phyloP scores from a whole-genome alignment of 2,329 filamentous ascomycete species.

The Aschersonia sp. region DNA sequence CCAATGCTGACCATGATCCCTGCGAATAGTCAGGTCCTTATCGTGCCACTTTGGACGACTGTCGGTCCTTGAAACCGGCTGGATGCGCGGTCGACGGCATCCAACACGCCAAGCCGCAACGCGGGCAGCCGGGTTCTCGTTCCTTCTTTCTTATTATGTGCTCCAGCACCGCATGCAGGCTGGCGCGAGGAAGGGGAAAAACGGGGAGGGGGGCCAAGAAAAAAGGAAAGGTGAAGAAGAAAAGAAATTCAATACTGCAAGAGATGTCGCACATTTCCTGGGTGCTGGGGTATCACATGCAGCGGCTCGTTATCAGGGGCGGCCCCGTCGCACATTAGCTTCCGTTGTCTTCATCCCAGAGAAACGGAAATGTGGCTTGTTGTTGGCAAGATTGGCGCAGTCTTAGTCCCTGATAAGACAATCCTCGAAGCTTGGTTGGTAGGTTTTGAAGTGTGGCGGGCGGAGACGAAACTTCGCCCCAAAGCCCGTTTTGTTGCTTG shows the following conservation, averaged over 20 bases:
- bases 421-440: neutral
- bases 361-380: neutral
- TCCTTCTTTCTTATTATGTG: no score
- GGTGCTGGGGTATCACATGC: neutral
- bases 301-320: neutral
- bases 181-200: no score
- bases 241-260: no score
- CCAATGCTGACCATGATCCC: neutral
- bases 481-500: no score
- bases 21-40: neutral
- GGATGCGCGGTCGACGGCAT: neutral
- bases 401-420: neutral
- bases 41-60: neutral
- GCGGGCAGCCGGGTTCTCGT: neutral
- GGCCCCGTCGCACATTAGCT: neutral
- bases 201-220: no score
- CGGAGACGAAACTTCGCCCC: no score
- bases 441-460: neutral
- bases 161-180: no score
- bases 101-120: neutral
- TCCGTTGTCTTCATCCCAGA: neutral
- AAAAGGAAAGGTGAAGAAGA: no score
- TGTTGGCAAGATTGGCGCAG: neutral
- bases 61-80: neutral
- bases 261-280: neutral